phyloP scores from a whole-genome alignment of 2,329 filamentous ascomycete species.

The Fusarium chlamydosporum region DNA sequence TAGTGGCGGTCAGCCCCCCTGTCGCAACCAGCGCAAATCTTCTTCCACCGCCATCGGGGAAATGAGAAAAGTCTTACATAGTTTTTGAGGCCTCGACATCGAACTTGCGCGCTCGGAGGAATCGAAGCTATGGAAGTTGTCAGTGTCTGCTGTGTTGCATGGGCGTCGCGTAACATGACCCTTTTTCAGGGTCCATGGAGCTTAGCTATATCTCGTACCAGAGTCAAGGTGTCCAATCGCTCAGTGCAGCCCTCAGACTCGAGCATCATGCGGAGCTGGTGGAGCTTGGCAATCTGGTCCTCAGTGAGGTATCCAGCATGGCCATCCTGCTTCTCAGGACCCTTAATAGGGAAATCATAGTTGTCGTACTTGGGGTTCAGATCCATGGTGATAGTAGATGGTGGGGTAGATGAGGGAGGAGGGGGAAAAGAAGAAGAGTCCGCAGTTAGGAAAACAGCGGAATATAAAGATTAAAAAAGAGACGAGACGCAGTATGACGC shows the following conservation, averaged over 20 bases:
- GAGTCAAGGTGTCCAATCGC: constrained; percentile 89
- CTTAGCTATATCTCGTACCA: constrained; percentile 69
- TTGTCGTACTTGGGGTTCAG: constrained; percentile 92
- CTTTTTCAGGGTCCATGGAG: constrained; percentile 23
- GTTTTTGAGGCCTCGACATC: constrained; percentile 85
- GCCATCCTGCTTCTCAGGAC: constrained; percentile 77
- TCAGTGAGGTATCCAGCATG: constrained; percentile 90
- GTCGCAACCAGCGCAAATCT: constrained; percentile 32
- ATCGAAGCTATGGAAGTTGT: constrained; percentile 74
- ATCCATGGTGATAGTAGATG: constrained; percentile 62
- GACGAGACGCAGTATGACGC: constrained; percentile 19
- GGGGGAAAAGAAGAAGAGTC: constrained; percentile 21
- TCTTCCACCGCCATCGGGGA: constrained; percentile 39
- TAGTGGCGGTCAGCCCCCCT: constrained; percentile 49
- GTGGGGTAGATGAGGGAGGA: constrained; percentile 36
- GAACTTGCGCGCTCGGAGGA: constrained; percentile 95
- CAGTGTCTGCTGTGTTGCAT: constrained; percentile 19
- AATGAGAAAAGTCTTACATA: constrained; percentile 72
- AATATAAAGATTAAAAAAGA: constrained; percentile 11
- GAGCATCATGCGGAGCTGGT: constrained; percentile 86
- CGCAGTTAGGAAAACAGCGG: constrained; percentile 17
- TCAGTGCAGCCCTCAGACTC: constrained; percentile 87
- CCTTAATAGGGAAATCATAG: constrained; percentile 90
- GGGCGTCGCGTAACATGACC: constrained; percentile 22
- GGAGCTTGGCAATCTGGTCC: constrained; percentile 89